Evolutionary conservation across 2,329 filamentous ascomycete genomes (phyloP), one percentile per base, ranked within the genome.

Genomic region (Claviceps sp.): DNA sequence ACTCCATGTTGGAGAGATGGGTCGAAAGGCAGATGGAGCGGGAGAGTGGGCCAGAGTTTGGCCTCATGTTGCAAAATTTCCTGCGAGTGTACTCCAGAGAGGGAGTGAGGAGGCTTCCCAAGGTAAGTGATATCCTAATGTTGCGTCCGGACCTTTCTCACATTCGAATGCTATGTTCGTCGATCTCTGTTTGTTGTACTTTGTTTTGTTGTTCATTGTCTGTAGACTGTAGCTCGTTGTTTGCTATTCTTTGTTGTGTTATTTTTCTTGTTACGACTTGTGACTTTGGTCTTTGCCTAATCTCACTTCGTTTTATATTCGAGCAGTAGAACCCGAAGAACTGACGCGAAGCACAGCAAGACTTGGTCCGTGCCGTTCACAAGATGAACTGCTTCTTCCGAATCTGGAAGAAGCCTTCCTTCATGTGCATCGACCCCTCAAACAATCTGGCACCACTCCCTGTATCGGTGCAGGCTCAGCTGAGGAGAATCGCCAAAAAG

Each of bases 371-470:
- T 46, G 69, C 70, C 54, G 70, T 75, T 40, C 69, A 73, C 54
- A 65, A 65, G 49, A 68, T 76, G 64, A 71, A 70, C 56, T 74
- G 71, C 61, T 71, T 75, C 65, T 76, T 74, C 60, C 69, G 65
- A 54, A 73, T 76, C 55, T 76, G 70, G 72, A 70, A 68, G 52
- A 68, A 70, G 17, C 61, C 64, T 6, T 64, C 63, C 1, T 74
- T 76, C 54, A 67, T 64, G 57, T 74, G 67, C 57, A 63, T 64
- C 22, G 67, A 67, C 52, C 67, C 68, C 2, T 61, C 61, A 50
- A 67, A 68, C 46, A 69, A 68, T 47, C 57, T 68, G 39, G 62
- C 61, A 45, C 63, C 56, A 8, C 61, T 72, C 2, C 69, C 69
- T 6, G 56, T 67, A n/a, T 68, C 67, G 19, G 67, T 70, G 26